Conservation (phyloP, 2,329 filamentous ascomycete species). For the Penicillium nordicum region DNA sequence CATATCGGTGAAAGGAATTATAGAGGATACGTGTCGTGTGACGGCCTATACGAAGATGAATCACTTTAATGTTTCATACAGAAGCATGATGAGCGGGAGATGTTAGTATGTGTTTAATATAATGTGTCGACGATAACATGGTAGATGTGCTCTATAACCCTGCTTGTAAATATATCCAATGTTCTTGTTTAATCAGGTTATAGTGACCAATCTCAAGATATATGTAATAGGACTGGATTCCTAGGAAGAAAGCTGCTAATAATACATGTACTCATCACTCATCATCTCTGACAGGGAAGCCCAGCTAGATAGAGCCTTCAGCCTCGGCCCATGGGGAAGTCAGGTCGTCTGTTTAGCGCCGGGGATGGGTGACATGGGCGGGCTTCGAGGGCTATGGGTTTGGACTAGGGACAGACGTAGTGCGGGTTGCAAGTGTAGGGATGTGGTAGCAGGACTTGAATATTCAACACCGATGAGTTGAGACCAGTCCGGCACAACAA, state of each 20-base stretch:
- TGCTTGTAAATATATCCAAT: not conserved
- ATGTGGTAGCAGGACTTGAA: not conserved
- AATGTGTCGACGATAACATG: not conserved
- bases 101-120: not conserved
- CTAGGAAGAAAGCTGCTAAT: no score
- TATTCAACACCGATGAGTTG: not conserved
- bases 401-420: not conserved
- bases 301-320: no score
- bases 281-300: no score
- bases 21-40: not conserved
- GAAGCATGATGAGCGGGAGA: not conserved
- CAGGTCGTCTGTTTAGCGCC: not conserved
- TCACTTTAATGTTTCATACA: not conserved
- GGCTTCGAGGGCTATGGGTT: not conserved
- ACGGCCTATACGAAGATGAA: not conserved
- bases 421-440: not conserved
- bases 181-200: not conserved
- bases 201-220: not conserved
- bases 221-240: not conserved
- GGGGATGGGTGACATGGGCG: no score
- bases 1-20: not conserved
- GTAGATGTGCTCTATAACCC: not conserved
- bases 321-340: no score
- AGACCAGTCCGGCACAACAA: not conserved
- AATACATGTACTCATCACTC: no score